phyloP scores from a whole-genome alignment of 176 grass and related monocot genomes.

The Luzula sylvatica region DNA sequence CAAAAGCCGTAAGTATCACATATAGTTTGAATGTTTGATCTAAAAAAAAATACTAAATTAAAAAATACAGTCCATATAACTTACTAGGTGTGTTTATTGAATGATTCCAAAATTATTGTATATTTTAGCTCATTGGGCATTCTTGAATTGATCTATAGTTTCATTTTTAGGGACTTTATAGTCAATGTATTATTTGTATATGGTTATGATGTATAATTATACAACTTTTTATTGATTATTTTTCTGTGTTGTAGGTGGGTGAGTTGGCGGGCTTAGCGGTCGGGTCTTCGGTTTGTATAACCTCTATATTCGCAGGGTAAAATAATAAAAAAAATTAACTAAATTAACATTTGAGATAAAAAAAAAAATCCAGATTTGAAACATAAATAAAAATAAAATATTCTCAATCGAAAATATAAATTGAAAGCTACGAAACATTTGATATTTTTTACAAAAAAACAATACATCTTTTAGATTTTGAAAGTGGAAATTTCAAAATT shows the following conservation, averaged over 20 bases:
- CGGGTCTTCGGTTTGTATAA: conserved; percentile 98
- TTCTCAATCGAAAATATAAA: not conserved
- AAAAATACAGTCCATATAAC: too few species aligned
- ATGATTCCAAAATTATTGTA: too few species aligned
- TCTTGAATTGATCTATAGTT: conserved; percentile 3
- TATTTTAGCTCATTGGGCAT: not conserved
- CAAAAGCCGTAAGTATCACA: conserved; percentile 52
- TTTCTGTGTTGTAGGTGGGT: conserved; percentile 52
- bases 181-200: not conserved
- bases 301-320: conserved; percentile 99
- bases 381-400: conserved; percentile 2
- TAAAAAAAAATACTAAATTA: too few species aligned
- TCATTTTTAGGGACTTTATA: too few species aligned
- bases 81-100: too few species aligned
- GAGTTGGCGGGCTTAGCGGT: conserved; percentile 99
- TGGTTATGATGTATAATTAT: not conserved
- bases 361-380: conserved; percentile 12
- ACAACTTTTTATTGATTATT: not conserved
- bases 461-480: too few species aligned
- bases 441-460: too few species aligned
- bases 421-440: too few species aligned
- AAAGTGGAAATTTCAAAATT: too few species aligned
- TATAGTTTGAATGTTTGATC: not conserved
- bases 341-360: not conserved
- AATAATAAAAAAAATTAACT: conserved; percentile 20